These are phyloP conservation scores for Anthracocystis panici-leucophaei DNA, from an alignment of 1,284 basidiomycete genomes.

Conservation along the genomic window DNA sequence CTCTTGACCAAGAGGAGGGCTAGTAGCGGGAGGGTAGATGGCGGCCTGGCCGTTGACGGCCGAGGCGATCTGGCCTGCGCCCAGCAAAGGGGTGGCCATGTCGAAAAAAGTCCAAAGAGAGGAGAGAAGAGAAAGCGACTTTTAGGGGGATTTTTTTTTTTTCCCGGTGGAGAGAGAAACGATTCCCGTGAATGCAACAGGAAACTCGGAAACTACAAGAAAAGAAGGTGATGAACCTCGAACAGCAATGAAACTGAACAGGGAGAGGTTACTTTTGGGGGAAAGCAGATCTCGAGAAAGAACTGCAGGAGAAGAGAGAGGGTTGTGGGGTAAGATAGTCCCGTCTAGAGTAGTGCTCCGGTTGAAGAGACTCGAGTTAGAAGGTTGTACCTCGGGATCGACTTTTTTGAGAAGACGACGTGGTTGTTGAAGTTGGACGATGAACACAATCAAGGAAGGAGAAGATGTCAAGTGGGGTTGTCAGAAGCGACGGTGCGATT, in stretches of 20 bases:
- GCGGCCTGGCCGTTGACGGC: constrained; percentile 34
- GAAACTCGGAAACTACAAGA: not conserved
- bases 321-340: not conserved
- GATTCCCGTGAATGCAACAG: constrained; percentile 9
- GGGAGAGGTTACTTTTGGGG: constrained; percentile 46
- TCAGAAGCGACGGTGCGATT: constrained; percentile 39
- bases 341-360: constrained; percentile 8
- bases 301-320: not conserved
- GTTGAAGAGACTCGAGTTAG: not conserved
- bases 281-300: constrained; percentile 2
- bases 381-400: constrained; percentile 10
- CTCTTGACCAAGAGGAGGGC: constrained; percentile 51
- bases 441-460: constrained; percentile 51
- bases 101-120: constrained; percentile 15
- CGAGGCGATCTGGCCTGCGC: constrained; percentile 47
- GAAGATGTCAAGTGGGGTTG: constrained; percentile 20
- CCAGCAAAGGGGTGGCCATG: constrained; percentile 57
- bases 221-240: constrained; percentile 46
- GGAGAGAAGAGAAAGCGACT: constrained; percentile 3
- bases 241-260: constrained; percentile 30
- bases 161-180: not conserved
- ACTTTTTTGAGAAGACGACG: constrained; percentile 7
- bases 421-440: constrained; percentile 33
- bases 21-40: constrained; percentile 46
- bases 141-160: not conserved